These are phyloP conservation scores for Mycena metata DNA, from an alignment of 768 basidiomycete genomes.

Conservation along the genomic window DNA sequence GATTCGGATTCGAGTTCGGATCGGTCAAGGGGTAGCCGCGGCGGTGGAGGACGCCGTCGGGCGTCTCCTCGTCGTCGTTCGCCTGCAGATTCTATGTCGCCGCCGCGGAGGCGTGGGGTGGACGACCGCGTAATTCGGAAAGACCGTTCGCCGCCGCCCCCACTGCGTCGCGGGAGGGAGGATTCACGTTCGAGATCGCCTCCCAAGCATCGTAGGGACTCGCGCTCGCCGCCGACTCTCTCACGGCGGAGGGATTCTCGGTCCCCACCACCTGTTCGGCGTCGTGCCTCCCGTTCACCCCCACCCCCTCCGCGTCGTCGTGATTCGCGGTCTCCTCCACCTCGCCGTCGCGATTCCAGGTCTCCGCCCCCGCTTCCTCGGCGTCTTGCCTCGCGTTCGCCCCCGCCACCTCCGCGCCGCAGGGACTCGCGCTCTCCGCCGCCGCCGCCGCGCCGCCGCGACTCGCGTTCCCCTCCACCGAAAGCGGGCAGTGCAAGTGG, in stretches of 20 bases:
- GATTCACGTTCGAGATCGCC: neutral
- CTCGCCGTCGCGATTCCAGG: constrained; percentile 10
- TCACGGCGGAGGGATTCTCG: constrained; percentile 15
- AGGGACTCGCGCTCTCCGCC: constrained; percentile 14
- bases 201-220: constrained; percentile 30
- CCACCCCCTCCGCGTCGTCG: constrained; percentile 35
- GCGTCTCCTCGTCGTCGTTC: constrained; percentile 11
- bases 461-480: constrained; percentile 21
- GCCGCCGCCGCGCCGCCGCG: constrained; percentile 15
- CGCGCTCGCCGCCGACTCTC: constrained; percentile 44
- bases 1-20: constrained; percentile 37
- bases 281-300: constrained; percentile 26
- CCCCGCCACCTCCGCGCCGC: constrained; percentile 24
- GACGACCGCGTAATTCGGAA: neutral
- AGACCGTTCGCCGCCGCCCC: constrained; percentile 40
- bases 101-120: constrained; percentile 20
- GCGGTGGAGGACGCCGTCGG: constrained; percentile 22
- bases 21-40: constrained; percentile 36
- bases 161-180: constrained; percentile 22
- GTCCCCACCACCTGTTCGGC: constrained; percentile 8
- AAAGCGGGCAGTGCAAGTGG: no score
- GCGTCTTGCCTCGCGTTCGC: constrained; percentile 39
- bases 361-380: constrained; percentile 33
- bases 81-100: constrained; percentile 19
- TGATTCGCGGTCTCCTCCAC: constrained; percentile 32